Evolutionary conservation across 2,329 filamentous ascomycete species (phyloP).

Genomic region (Ceratocystis ficicola): DNA sequence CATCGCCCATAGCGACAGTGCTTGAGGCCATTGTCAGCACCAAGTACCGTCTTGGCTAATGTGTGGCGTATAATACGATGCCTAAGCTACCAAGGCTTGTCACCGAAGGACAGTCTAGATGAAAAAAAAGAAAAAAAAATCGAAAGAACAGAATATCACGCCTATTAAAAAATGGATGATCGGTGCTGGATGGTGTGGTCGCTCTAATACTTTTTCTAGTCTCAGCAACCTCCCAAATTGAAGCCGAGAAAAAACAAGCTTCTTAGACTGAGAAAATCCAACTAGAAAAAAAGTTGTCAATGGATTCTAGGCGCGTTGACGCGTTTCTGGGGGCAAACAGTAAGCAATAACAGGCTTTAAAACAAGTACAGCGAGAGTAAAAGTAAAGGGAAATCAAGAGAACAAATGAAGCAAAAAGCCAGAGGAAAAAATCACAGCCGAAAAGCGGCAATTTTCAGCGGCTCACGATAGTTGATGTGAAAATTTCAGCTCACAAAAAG

Average conservation of each 20-base stretch:
- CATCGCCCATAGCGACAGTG: slow-evolving; percentile 39
- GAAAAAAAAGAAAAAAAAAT: not conserved
- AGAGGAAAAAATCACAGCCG: not conserved
- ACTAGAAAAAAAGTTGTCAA: slow-evolving; percentile 15
- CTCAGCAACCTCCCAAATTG: not conserved
- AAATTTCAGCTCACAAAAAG: not conserved
- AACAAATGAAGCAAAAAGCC: not conserved
- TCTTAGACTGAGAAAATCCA: slow-evolving; percentile 4
- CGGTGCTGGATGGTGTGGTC: not conserved
- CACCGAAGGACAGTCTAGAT: not conserved
- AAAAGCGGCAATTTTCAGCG: not conserved
- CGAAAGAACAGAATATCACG: not conserved
- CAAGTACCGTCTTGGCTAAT: not conserved
- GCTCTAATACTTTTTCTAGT: not conserved
- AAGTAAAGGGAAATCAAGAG: not conserved
- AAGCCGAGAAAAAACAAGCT: not conserved
- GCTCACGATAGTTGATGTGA: not conserved
- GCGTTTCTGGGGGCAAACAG: slow-evolving; percentile 18
- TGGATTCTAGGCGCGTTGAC: slow-evolving; percentile 22
- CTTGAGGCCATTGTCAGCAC: slow-evolving; percentile 19
- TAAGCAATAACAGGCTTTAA: not conserved
- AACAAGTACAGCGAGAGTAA: not conserved
- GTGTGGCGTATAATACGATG: not conserved
- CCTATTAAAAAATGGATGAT: not conserved
- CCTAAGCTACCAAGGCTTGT: not conserved